A percentile compares a stretch with the other conserved stretches of the same genome.
phyloP scores from a whole-genome alignment of 2,329 filamentous ascomycete species.

The Orbilia quercus region DNA sequence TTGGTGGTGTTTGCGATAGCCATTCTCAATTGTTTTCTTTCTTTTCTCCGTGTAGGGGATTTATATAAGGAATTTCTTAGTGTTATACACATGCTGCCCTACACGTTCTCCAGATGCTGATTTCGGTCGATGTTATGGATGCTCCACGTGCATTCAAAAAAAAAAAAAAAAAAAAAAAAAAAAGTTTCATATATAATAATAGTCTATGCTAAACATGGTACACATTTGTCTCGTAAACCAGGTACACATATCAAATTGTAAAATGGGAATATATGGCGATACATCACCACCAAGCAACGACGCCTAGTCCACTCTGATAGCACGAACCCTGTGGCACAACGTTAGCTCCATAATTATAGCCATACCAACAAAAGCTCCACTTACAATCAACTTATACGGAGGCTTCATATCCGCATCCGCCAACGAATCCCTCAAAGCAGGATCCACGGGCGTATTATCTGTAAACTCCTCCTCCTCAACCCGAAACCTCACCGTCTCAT shows the following conservation, averaged over 20 bases:
- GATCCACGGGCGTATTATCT: conserved; percentile 81
- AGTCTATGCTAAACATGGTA: neutral
- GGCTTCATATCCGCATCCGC: conserved; percentile 71
- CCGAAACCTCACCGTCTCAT: conserved; percentile 87
- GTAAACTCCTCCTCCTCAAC: conserved; percentile 91
- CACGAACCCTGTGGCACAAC: conserved; percentile 56
- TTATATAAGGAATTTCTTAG: conserved; percentile 9
- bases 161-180: too few relatives aligned
- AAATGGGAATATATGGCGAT: conserved; percentile 39
- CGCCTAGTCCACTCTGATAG: conserved; percentile 59
- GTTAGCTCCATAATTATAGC: conserved; percentile 8
- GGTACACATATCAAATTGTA: too few relatives aligned
- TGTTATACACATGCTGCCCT: neutral
- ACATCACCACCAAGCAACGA: conserved; percentile 60
- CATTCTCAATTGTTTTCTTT: conserved; percentile 13
- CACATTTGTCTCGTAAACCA: too few relatives aligned
- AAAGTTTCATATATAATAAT: too few relatives aligned
- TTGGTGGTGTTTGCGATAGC: conserved; percentile 16
- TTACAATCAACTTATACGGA: conserved; percentile 73
- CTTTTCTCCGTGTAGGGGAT: conserved; percentile 17
- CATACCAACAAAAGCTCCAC: conserved; percentile 3
- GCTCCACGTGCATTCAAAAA: neutral
- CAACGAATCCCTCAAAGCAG: conserved; percentile 62
- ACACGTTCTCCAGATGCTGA: neutral
- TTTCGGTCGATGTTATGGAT: neutral